Conservation (phyloP, 768 basidiomycete genomes). For the Kondoa malvinella region DNA sequence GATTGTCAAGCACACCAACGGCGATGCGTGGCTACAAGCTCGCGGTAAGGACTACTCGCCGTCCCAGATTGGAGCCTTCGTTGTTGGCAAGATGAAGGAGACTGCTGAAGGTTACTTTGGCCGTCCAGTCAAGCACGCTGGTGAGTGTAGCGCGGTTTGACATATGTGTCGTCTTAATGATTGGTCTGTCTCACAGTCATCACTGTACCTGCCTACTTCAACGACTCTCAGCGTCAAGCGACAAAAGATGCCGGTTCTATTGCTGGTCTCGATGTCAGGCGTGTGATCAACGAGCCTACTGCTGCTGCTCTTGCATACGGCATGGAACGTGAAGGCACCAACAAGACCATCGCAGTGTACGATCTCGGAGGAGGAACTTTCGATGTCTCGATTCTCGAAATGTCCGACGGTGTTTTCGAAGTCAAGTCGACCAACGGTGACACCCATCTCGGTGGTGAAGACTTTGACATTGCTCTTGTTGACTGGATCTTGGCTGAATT, state of each 20-base stretch:
- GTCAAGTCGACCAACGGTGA: constrained; percentile 99
- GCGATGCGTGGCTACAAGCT: constrained; percentile 53
- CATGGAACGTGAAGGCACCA: constrained; percentile 61
- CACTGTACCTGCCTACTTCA: constrained; percentile 97
- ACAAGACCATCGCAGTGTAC: constrained; percentile 84
- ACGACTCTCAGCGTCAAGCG: constrained; percentile 96
- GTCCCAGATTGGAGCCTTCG: constrained; percentile 35
- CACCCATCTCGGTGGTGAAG: constrained; percentile 92
- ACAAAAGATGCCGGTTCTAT: constrained; percentile 97
- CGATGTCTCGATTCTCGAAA: constrained; percentile 98
- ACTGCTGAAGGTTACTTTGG: constrained; percentile 86
- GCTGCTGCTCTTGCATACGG: constrained; percentile 97
- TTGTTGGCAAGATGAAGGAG: constrained; percentile 74
- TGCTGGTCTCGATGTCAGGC: constrained; percentile 89
- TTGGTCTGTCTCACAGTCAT: constrained; percentile 40
- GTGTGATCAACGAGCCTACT: constrained; percentile 97
- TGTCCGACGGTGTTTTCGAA: constrained; percentile 99
- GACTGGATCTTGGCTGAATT: constrained; percentile 73
- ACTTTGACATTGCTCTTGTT: constrained; percentile 83
- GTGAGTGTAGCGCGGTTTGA: not conserved
- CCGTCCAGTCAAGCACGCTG: constrained; percentile 78
- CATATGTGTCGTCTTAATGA: not conserved
- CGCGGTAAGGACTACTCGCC: constrained; percentile 59
- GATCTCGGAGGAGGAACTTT: constrained; percentile 97
- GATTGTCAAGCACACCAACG: constrained; percentile 43